These are phyloP conservation scores for Phialophora chinensis DNA, from an alignment of 2,329 filamentous ascomycete genomes.

Conservation along the genomic window DNA sequence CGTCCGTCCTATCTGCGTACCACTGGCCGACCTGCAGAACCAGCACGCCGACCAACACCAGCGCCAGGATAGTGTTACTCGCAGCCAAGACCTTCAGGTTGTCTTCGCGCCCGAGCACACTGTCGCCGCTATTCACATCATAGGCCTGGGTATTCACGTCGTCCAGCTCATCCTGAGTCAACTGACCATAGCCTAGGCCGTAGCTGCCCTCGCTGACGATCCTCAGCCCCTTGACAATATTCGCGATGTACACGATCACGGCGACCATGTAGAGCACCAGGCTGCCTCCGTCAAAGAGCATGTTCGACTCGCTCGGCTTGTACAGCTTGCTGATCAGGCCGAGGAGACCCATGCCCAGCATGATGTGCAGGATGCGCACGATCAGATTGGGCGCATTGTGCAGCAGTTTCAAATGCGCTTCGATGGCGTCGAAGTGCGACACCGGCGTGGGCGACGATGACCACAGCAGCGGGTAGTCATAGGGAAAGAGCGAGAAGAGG, in stretches of 20 bases:
- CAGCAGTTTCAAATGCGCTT: constrained; percentile 87
- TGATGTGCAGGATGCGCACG: constrained; percentile 89
- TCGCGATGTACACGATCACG: constrained; percentile 89
- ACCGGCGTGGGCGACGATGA: constrained; percentile 49
- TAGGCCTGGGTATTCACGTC: constrained; percentile 39
- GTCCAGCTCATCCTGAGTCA: constrained; percentile 47
- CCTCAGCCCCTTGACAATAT: constrained; percentile 93
- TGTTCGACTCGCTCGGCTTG: constrained; percentile 89
- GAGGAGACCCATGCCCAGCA: constrained; percentile 83
- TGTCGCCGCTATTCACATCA: constrained; percentile 45
- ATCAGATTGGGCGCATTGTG: constrained; percentile 92
- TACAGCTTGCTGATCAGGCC: constrained; percentile 96
- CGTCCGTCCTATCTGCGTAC: constrained; percentile 96
- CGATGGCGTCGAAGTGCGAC: constrained; percentile 82
- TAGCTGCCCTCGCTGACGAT: constrained; percentile 78
- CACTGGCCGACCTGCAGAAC: constrained; percentile 96
- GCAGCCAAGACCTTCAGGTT: constrained; percentile 88
- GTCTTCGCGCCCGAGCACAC: constrained; percentile 81
- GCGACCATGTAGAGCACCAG: constrained; percentile 80
- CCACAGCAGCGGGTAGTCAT: constrained; percentile 66
- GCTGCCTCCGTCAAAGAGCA: constrained; percentile 84
- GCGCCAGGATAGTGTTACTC: constrained; percentile 92
- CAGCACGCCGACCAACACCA: constrained; percentile 88
- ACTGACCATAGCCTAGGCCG: constrained; percentile 44
- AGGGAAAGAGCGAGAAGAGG: constrained; percentile 94